Evolutionary conservation across 345 rosid species (phyloP).

Genomic region (Boechera stricta): DNA sequence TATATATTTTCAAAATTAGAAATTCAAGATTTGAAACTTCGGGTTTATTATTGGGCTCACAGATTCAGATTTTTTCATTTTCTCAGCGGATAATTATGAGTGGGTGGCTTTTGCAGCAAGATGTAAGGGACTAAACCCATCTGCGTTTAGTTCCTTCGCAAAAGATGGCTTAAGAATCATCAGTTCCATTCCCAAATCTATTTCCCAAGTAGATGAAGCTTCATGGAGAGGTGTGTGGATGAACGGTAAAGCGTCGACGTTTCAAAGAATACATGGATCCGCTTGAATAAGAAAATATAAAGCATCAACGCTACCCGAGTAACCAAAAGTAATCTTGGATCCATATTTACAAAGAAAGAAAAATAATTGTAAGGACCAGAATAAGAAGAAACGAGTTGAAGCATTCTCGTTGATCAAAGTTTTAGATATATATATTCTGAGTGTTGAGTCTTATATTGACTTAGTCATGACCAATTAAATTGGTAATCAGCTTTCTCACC

Average conservation of each 20-base stretch:
- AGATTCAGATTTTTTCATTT: not conserved
- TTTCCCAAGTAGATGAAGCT: too few relatives aligned
- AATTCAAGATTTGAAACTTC: conserved; percentile 27
- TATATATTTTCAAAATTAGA: conserved; percentile 19
- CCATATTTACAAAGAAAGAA: not conserved
- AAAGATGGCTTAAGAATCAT: too few relatives aligned
- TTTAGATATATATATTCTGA: too few relatives aligned
- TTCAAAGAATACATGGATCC: not conserved
- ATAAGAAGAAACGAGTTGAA: not conserved
- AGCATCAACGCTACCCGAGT: conserved; percentile 14
- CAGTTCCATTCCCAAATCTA: too few relatives aligned
- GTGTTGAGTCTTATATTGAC: too few relatives aligned
- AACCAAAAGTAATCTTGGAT: not conserved
- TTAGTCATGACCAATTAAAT: too few relatives aligned
- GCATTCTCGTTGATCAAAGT: not conserved
- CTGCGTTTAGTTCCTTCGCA: too few relatives aligned
- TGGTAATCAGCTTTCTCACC: too few relatives aligned
- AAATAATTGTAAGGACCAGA: not conserved
- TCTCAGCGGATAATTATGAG: conserved; percentile 24
- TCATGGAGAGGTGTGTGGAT: too few relatives aligned
- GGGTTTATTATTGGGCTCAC: not conserved
- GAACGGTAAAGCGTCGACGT: too few relatives aligned
- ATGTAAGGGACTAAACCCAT: too few relatives aligned
- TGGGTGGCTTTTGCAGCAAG: conserved; percentile 34
- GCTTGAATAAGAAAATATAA: conserved; percentile 16